Evolutionary conservation across 2,329 filamentous ascomycete genomes (phyloP), one percentile per base, ranked within the genome.

Genomic region (Aureobasidium sp.): DNA sequence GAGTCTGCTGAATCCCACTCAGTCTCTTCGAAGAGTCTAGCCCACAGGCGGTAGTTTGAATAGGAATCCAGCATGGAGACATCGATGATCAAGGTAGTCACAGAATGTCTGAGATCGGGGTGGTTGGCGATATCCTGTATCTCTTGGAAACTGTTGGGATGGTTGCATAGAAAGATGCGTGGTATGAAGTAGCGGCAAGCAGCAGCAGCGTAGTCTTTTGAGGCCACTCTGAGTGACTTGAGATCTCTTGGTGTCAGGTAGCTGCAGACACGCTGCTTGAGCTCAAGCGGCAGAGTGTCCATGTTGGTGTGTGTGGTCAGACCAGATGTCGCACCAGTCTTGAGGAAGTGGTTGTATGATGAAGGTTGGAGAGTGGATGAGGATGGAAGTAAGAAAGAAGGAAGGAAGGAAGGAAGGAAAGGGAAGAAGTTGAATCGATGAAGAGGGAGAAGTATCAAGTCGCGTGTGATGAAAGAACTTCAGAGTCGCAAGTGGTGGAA

Each of bases 241-340:
- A 61, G 48, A 47, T 61, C 59, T 47, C 25, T 29, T 9, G 49
- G 29, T 3, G 48, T 15, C 7, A 55, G 37, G 12, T 31, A 55
- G 22, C 25, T 42, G 52, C 52, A 55, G 52, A 42, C 25, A 17
- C 37, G 52, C 17, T 55, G 52, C 52, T 55, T 29, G 52, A 55
- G 52, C 17, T 55, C 52, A 5, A 42, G 52, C 2, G 52, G 52
- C 20, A 55, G 52, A 12, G 14, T 17, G 37, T 55, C 52, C 52
- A 55, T 55, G 37, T 31, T 55, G 52, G 37, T 5, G 15, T 11
- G 34, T 3, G 11, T 51, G 48, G 20, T 25, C 9, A 14, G 42
- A 25, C n/a, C 29, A 36, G 31, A 51, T 29, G 29, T 3, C 5
- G 27, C 14, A 47, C 12, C 15, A 31, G 27, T 17, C 9, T 48